Base-by-base conservation (phyloP, 2,329 filamentous ascomycete species). In the Fusarium brevicatenulatum region DNA sequence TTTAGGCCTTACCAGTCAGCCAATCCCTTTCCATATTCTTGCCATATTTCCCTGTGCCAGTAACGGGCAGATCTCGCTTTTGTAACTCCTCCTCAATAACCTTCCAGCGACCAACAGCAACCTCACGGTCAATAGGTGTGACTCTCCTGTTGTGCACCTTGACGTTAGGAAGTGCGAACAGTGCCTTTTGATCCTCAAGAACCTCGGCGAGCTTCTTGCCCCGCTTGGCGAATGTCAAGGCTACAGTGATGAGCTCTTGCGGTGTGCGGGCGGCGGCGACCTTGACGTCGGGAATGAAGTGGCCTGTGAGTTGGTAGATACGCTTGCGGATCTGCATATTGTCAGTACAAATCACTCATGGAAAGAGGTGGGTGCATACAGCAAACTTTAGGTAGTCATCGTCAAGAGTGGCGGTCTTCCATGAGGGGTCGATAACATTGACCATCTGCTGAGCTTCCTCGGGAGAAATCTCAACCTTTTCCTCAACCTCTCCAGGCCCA, bases 261-360 rank as follows among this genome's bases (percentile, higher is more conserved):
- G 90, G 85, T 13, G 86, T 91, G 57, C 81, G 82, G 68, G 90
- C 85, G 49, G 85, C 83, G 55, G 85, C 83, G 68, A 97, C 87
- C 74, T 88, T 87, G 52, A 89, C 85, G 82, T 98, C 95, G 21
- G 92, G 86, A 73, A 97, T 86, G 66, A 90, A 88, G 69, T 91
- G 89, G 68, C 94, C 93, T n/a, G 92, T 95, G 68, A 97, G 86
- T 80, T 96, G 93, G 80, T 92, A 90, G 69, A 95, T 85, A 66
- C 94, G 91, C 84, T 97, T 97, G 77, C 91, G 85, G 73, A 96
- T 87, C 95, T 98, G 74, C 28, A n/a, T 23, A 9, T 47, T 72
- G 66, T 79, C 65, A 78, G 73, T 54, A 37, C 12, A 18, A 1
- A 13, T 34, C 3, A 52, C 30, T 25, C 16, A 4, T 36, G 32